These are phyloP conservation scores for Aspergillus baeticus DNA, from an alignment of 495 filamentous ascomycete species.

Conservation along the genomic window DNA sequence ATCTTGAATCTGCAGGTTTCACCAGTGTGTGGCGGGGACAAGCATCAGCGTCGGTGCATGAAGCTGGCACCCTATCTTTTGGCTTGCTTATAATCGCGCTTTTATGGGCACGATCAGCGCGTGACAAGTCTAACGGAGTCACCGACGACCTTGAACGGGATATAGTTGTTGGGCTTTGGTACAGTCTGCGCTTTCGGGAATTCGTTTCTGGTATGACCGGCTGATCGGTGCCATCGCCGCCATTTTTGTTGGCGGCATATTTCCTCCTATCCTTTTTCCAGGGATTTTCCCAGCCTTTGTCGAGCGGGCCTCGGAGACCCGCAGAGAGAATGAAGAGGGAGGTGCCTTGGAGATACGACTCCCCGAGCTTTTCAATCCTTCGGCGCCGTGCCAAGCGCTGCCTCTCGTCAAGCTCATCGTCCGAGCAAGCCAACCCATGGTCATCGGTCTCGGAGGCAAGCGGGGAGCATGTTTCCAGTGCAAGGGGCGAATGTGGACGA, in stretches of 20 bases:
- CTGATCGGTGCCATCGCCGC: constrained; percentile 1
- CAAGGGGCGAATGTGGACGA: constrained; percentile 39
- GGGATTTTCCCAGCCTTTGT: constrained; percentile 63
- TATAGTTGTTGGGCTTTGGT: constrained; percentile 8
- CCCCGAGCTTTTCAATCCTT: constrained; percentile 58
- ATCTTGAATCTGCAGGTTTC: constrained; percentile 20
- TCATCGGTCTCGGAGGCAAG: constrained; percentile 38
- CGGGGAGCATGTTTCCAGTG: constrained; percentile 48
- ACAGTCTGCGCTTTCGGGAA: constrained; percentile 17
- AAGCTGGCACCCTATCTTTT: background rate
- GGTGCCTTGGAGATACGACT: constrained; percentile 57
- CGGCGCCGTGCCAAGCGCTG: constrained; percentile 49
- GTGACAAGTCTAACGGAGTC: background rate
- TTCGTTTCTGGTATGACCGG: constrained; percentile 25
- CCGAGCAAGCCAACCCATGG: constrained; percentile 49
- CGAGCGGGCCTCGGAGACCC: constrained; percentile 61
- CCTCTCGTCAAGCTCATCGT: constrained; percentile 53
- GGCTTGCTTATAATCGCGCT: background rate
- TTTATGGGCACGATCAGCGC: background rate
- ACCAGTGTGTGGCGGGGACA: background rate
- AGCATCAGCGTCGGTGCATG: background rate
- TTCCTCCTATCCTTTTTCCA: constrained; percentile 47
- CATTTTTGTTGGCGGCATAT: background rate
- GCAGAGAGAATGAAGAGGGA: constrained; percentile 61
- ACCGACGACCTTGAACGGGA: constrained; percentile 1